Evolutionary conservation across 2,329 filamentous ascomycete species (phyloP), one percentile per base, ranked within the genome.

Genomic region (Orbilia blumenaviensis): DNA sequence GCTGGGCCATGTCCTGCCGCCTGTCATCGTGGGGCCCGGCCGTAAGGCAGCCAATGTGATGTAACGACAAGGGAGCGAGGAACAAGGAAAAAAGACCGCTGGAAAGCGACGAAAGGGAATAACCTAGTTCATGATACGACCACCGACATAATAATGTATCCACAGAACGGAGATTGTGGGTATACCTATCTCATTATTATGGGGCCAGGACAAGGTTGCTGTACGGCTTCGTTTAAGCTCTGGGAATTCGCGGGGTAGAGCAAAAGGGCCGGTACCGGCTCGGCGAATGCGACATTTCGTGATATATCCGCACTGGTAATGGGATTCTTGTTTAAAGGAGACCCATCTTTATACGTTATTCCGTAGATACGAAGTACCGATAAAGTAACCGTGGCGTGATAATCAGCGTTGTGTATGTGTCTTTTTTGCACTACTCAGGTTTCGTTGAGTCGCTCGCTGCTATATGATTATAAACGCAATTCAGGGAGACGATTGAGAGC

Each of bases 161-260:
- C n/a, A n/a, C n/a, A n/a, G n/a, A n/a, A n/a, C n/a, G n/a, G n/a
- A n/a, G 21, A 14, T 44, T 54, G 12, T 38, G 54, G 52, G 54
- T 48, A n/a, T n/a, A n/a, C n/a, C n/a, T n/a, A n/a, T n/a, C n/a
- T n/a, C n/a, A n/a, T n/a, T n/a, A n/a, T n/a, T n/a, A n/a, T n/a
- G n/a, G n/a, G n/a, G n/a, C n/a, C n/a, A 69, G 32, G 54, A 16
- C 34, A 56, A 56, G 18, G 23, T n/a, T 6, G 34, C 54, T 34
- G 54, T 69, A n/a, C n/a, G n/a, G n/a, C n/a, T 52, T 62, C 66
- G 54, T 25, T 23, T 32, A 56, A 56, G 38, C 52, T 56, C 52
- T 56, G 32, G 32, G 23, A 25, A 56, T 38, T 38, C 52, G n/a
- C 52, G 52, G 52, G 52, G 52, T 56, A 56, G 38, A 38, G 52